phyloP scores from a whole-genome alignment of 140 eudicot species.

The Bidens hawaiensis region DNA sequence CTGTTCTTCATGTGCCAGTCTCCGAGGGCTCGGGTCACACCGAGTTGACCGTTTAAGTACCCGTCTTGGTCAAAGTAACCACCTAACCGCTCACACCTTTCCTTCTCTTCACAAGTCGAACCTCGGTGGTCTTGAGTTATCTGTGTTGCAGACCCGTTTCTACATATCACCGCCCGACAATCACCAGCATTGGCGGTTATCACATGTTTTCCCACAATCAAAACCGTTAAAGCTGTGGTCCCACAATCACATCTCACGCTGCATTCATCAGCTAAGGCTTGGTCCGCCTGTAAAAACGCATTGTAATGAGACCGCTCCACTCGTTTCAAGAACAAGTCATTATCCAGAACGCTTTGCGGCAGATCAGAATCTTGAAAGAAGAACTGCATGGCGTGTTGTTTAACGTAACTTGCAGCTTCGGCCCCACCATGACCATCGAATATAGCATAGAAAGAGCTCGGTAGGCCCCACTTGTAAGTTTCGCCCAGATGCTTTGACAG shows the following conservation, averaged over 20 bases:
- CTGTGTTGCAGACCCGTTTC: constrained; percentile 36
- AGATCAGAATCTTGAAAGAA: constrained; percentile 50
- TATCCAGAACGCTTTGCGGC: constrained; percentile 26
- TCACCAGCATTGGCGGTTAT: constrained; percentile 41
- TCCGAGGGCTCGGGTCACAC: constrained; percentile 43
- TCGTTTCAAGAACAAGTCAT: constrained; percentile 37
- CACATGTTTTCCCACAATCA: constrained; percentile 31
- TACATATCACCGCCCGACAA: constrained; percentile 36
- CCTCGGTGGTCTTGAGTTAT: constrained; percentile 38
- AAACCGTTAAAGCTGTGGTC: constrained; percentile 62
- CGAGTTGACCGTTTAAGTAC: constrained; percentile 37
- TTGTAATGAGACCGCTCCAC: constrained; percentile 33
- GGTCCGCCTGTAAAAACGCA: constrained; percentile 52
- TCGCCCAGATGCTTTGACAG: constrained; percentile 38
- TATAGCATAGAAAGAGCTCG: constrained; percentile 54
- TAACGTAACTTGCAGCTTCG: constrained; percentile 52
- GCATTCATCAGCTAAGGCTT: constrained; percentile 46
- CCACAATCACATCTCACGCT: constrained; percentile 45
- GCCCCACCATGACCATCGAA: constrained; percentile 73
- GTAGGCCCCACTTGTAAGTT: constrained; percentile 37
- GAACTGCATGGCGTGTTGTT: constrained; percentile 41
- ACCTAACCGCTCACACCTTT: constrained; percentile 33
- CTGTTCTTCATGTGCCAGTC: constrained; percentile 36
- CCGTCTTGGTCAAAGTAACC: constrained; percentile 33
- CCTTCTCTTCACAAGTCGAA: constrained; percentile 18